Conservation (phyloP, 192 early-diverging fungal genomes). For the Endogone sp. region DNA sequence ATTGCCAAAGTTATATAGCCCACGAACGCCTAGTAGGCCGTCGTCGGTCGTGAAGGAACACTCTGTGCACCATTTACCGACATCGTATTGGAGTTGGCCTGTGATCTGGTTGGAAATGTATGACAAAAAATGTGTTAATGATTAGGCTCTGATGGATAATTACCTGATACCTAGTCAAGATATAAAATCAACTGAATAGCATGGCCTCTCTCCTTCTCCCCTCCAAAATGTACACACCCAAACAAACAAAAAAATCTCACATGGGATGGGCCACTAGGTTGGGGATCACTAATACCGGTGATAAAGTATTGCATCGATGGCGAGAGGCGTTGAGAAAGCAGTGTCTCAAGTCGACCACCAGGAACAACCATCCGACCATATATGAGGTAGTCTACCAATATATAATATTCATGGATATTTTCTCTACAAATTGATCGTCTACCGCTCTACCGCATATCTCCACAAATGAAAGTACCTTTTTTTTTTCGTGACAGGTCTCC, state of each 20-base stretch:
- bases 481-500: background rate
- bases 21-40: slow-evolving; percentile 74
- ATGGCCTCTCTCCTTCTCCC: too few species aligned
- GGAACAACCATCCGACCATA: slow-evolving; percentile 73
- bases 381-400: slow-evolving; percentile 48
- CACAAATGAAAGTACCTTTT: too few species aligned
- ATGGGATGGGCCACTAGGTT: slow-evolving; percentile 39
- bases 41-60: slow-evolving; percentile 72
- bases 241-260: slow-evolving; percentile 23
- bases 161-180: too few species aligned
- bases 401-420: too few species aligned
- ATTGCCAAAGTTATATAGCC: slow-evolving; percentile 74
- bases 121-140: too few species aligned
- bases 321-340: slow-evolving; percentile 54
- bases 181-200: slow-evolving; percentile 1
- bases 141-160: too few species aligned
- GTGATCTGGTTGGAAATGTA: slow-evolving; percentile 36
- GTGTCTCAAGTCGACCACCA: slow-evolving; percentile 61
- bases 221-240: background rate
- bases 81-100: slow-evolving; percentile 67
- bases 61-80: slow-evolving; percentile 71
- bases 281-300: slow-evolving; percentile 59
- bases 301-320: slow-evolving; percentile 49
- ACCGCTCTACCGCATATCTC: too few species aligned
- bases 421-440: too few species aligned